A percentile compares a stretch with the other conserved stretches of the same genome.
These are phyloP conservation scores for Sarocladium kiliense DNA, from an alignment of 2,329 filamentous ascomycete species.

Conservation along the genomic window DNA sequence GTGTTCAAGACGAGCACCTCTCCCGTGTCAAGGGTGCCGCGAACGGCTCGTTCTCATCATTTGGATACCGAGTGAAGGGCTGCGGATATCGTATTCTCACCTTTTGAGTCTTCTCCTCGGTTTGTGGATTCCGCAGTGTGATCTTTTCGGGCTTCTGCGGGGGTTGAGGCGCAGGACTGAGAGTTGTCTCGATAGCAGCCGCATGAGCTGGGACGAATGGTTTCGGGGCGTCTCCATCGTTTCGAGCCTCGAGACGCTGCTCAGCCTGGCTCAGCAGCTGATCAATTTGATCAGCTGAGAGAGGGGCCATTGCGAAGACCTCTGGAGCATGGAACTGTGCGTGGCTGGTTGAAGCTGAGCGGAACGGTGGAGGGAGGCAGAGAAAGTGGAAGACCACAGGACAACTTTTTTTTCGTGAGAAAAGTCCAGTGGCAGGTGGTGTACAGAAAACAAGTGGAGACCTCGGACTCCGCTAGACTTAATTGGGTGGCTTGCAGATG, in stretches of 20 bases:
- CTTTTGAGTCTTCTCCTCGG: slow-evolving; percentile 16
- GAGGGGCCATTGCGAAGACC: slow-evolving; percentile 21
- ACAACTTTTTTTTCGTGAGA: neutral
- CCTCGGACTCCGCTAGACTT: neutral
- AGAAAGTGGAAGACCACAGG: neutral
- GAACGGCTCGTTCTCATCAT: slow-evolving; percentile 36
- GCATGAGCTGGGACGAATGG: slow-evolving; percentile 11
- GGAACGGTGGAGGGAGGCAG: slow-evolving; percentile 2
- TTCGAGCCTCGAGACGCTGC: slow-evolving; percentile 20
- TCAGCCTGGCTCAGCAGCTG: slow-evolving; percentile 27
- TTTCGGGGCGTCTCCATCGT: neutral
- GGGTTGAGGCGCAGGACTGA: slow-evolving; percentile 1
- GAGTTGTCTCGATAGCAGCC: slow-evolving; percentile 10
- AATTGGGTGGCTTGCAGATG: neutral
- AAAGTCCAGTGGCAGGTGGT: neutral
- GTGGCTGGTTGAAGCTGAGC: too few species aligned
- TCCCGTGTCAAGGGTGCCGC: slow-evolving; percentile 31
- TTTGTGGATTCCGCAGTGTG: slow-evolving; percentile 14
- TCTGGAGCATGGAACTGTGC: slow-evolving; percentile 7
- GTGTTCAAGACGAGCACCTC: slow-evolving; percentile 35
- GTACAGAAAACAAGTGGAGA: neutral
- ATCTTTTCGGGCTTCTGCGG: slow-evolving; percentile 11
- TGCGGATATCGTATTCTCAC: slow-evolving; percentile 17
- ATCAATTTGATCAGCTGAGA: slow-evolving; percentile 24
- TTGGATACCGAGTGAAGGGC: too few species aligned